Evolutionary conservation across 2,329 filamentous ascomycete species (phyloP).

Genomic region (Calonectria multiphialidica): DNA sequence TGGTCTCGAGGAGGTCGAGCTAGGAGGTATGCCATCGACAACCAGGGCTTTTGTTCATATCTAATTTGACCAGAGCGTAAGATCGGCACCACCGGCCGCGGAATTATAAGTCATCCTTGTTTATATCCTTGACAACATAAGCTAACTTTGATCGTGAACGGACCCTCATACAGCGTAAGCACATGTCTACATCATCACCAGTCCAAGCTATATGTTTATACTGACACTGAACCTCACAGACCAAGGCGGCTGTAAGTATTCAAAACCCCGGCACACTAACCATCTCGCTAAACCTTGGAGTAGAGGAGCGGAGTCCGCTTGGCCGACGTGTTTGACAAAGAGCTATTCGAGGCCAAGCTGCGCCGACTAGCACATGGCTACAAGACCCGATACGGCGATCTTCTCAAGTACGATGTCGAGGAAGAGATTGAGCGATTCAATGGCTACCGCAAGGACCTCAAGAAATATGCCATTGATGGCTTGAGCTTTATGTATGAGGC

Average conservation of each 20-base stretch:
- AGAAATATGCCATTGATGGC: slow-evolving; percentile 73
- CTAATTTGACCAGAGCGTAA: slow-evolving; percentile 18
- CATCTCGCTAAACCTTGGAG: no score
- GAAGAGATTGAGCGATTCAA: slow-evolving; percentile 75
- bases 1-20: slow-evolving; percentile 29
- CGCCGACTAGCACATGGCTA: slow-evolving; percentile 68
- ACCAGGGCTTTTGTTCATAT: background rate
- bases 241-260: no score
- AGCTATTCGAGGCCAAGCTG: slow-evolving; percentile 75
- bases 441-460: slow-evolving; percentile 68
- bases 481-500: slow-evolving; percentile 72
- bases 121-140: no score
- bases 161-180: slow-evolving; percentile 1
- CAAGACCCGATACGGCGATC: slow-evolving; percentile 76
- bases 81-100: slow-evolving; percentile 17
- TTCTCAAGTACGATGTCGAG: slow-evolving; percentile 75
- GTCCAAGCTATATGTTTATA: no score
- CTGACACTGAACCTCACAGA: no score
- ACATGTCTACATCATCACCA: no score
- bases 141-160: background rate
- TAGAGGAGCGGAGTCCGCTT: slow-evolving; percentile 21
- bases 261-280: no score
- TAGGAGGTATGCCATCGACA: slow-evolving; percentile 18
- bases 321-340: slow-evolving; percentile 66
- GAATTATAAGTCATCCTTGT: background rate